These are phyloP conservation scores for Arxiozyma slooffiae DNA, from an alignment of 1,139 yeast genomes.

Conservation along the genomic window DNA sequence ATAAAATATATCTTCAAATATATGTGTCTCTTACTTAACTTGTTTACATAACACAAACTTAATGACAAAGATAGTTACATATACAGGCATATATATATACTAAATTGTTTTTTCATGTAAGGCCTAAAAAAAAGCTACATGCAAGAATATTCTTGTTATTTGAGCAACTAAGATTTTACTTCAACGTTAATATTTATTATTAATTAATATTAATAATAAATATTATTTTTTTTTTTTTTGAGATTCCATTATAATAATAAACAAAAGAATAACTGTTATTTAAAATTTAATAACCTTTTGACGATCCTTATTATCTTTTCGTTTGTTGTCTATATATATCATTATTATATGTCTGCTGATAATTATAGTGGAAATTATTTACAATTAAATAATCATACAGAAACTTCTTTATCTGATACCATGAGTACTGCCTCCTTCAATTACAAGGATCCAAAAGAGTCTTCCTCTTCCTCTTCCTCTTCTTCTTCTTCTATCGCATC, in stretches of 20 bases:
- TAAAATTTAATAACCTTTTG: too few relatives aligned
- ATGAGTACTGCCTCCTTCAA: background rate
- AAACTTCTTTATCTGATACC: background rate
- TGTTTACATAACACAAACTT: too few relatives aligned
- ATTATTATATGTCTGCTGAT: background rate
- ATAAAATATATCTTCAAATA: too few relatives aligned
- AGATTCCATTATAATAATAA: too few relatives aligned
- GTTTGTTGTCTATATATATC: too few relatives aligned
- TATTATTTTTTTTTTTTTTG: too few relatives aligned
- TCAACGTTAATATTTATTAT: too few relatives aligned
- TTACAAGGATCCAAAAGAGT: background rate
- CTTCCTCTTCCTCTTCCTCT: conserved; percentile 2
- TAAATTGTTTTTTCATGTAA: too few relatives aligned
- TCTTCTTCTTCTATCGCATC: conserved; percentile 4
- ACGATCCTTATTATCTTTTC: background rate
- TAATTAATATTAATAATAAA: too few relatives aligned
- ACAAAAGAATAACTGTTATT: background rate
- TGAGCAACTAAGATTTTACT: background rate
- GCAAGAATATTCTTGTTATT: background rate
- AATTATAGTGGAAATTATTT: background rate
- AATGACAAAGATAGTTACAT: background rate
- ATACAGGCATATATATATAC: too few relatives aligned
- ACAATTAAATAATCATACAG: background rate
- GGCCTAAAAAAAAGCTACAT: too few relatives aligned
- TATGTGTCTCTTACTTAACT: background rate